Base-by-base conservation (phyloP, 257 asterid species). In the Eustoma russellianum region DNA sequence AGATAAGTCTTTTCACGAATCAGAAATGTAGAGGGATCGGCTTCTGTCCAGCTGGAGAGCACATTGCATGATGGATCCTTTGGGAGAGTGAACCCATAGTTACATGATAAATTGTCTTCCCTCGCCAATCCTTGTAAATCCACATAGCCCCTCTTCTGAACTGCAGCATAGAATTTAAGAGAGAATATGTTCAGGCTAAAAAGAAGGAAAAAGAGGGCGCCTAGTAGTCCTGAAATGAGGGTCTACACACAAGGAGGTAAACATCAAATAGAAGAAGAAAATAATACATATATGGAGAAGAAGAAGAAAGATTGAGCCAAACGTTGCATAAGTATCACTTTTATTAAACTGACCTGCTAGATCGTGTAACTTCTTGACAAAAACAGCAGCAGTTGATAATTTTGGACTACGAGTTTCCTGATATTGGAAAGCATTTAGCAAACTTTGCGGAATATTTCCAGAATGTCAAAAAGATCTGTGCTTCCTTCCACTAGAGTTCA, bases 1-100 rank as follows among this genome's bases (percentile, higher is more conserved):
- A 88, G 79, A 73, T 92, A 92, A 49, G 95, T 92, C 78, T 79
- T 70, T 70, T 97, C 98, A 58, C 97, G 97, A 47, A 92, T 85
- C 63, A 92, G 73, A 72, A 84, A 92, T 33, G 93, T 77, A 30
- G 95, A 85, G 45, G 93, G 90, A 60, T 92, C 98, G 11, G 95
- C 66, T 74, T 70, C 62, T 46, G 88, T 75, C 95, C 95, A 92
- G 74, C 97, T 92, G 79, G 95, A 91, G 53, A 65, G 97, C 55
- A 65, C 48, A 74, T 76, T 88, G 70, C 86, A 85, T 52, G 74
- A 57, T 66, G 85, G 77, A 72, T 92, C 98, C 73, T 87, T 88
- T 40, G 95, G 90, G 67, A 92, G 94, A 43, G 98, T 92, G 65
- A 67, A 74, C 24, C 98, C 98, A 48, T 81, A 92, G 64, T 73